Base-by-base conservation (phyloP, 768 basidiomycete genomes). In the Psilocybe sp. region DNA sequence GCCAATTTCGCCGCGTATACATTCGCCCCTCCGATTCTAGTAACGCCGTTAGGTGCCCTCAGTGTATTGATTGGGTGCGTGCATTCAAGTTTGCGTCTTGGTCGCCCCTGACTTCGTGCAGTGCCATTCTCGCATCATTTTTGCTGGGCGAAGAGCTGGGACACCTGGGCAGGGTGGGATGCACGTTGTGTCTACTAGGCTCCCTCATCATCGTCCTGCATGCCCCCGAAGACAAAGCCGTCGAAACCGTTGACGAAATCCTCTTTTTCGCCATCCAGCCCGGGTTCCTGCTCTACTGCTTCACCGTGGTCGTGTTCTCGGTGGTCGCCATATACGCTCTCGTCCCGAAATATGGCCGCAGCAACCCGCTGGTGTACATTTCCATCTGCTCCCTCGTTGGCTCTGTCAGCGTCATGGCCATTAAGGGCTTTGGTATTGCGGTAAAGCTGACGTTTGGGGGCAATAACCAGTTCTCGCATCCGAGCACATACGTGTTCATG, bases 381-480 rank as follows among this genome's bases (percentile, higher is more conserved):
- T 94, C 94, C 20, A 96, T 99, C 61, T 98, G 97, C 69, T 98
- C 95, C 10, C 67, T 98, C 50, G 93, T 93, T 39, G 97, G 97
- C 10, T 94, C 92, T 28, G 84, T 99, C 39, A 93, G 92, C n/a
- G 84, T 98, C 70, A 98, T 99, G 97, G 89, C 93, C 37, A 89
- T 98, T 77, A 99, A 99, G 73, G 96, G 94, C 42, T 93, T 99
- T 60, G 97, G 97, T 40, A 86, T 98, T 41, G 96, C 97, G 2
- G 80, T 99, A 61, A 98, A 98, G 68, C 80, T 99, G 50, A 98
- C 94, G 0, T 72, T 98, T 50, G 79, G 82, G 9, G 95, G 96
- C 40, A 90, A 91, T 64, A 99, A 98, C 68, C 97, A 99, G 68
- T 89, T 99, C 63, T 82, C 87, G 1, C 91, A 94, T 63, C 85